Conservation (phyloP, 2,329 filamentous ascomycete species). For the Aspergillus sp. region DNA sequence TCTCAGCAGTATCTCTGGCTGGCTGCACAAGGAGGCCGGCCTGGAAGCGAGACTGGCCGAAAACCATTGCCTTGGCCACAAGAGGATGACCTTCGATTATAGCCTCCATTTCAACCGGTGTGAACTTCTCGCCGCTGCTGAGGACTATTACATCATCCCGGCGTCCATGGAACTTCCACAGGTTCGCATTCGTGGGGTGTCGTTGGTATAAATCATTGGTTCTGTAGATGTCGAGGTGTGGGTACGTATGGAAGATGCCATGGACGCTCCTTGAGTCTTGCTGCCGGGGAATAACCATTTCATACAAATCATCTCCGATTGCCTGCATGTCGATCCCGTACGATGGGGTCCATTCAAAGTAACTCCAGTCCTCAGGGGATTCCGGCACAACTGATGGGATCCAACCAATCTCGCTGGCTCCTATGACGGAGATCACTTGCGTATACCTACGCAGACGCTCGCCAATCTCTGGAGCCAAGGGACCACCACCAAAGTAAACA, state of each 20-base stretch:
- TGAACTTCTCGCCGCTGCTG: conserved; percentile 22
- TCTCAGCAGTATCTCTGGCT: neutral
- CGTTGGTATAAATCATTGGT: conserved; percentile 20
- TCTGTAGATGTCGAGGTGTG: conserved; percentile 26
- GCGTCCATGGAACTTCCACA: conserved; percentile 25
- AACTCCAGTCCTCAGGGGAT: neutral
- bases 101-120: conserved; percentile 17
- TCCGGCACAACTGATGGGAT: neutral
- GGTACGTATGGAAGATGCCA: conserved; percentile 30
- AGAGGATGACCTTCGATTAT: conserved; percentile 16
- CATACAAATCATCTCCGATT: conserved; percentile 28
- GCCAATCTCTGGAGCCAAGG: neutral
- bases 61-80: conserved; percentile 16
- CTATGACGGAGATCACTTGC: neutral
- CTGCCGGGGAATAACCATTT: conserved; percentile 38
- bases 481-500: conserved; percentile 5
- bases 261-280: conserved; percentile 24
- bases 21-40: conserved; percentile 19
- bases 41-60: conserved; percentile 19
- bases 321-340: conserved; percentile 21
- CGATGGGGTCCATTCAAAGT: neutral
- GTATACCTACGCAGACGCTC: neutral
- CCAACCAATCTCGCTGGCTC: neutral
- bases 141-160: conserved; percentile 26
- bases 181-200: conserved; percentile 21